Evolutionary conservation across 805 yeast species (phyloP), one percentile per base, ranked within the genome.

Genomic region (Yarrowia porcina): DNA sequence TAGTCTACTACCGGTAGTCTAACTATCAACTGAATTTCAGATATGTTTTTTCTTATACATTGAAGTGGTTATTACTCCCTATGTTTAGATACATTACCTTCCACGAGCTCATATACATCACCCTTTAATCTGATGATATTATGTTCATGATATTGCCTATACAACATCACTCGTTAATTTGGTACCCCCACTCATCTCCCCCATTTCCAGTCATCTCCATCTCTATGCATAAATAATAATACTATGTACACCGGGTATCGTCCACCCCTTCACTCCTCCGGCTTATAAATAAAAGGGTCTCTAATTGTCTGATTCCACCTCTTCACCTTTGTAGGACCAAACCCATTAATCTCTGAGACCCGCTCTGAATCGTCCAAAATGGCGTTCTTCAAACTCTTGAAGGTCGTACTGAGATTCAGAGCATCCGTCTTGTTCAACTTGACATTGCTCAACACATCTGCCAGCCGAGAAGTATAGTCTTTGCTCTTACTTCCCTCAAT

Each of bases 371-470:
- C 61, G 23, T 56, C 61, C 32, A 56, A 17, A 56, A 56, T 56
- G 15, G 61, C 75, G 20, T 68, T 66, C 15, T 67, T 57, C 42
- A 75, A 57, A 13, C 71, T 64, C 13, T 73, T 73, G 64, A 67
- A 75, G 27, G 67, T 68, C 10, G 67, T 59, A 6, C 69, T 62
- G 28, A 75, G 66, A 21, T 69, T 69, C 13, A 69, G 63, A 6
- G 70, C 75, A 57, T 75, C 77, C 38, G 70, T 69, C 64, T 69
- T 70, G 67, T 75, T 75, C 18, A 75, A 69, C 11, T 74, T 74
- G 20, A 74, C 65, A 10, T 71, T 54, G 10, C 75, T 72, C 18
- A 75, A 57, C 8, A 66, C 69, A 8, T 70, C 71, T 4, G 63
- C 68, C 32, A 75, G 65, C 32, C 71, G 74, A 11, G 71, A 67